These are phyloP conservation scores for Triticum urartu DNA, from an alignment of 176 grass and related monocot species.

Conservation along the genomic window DNA sequence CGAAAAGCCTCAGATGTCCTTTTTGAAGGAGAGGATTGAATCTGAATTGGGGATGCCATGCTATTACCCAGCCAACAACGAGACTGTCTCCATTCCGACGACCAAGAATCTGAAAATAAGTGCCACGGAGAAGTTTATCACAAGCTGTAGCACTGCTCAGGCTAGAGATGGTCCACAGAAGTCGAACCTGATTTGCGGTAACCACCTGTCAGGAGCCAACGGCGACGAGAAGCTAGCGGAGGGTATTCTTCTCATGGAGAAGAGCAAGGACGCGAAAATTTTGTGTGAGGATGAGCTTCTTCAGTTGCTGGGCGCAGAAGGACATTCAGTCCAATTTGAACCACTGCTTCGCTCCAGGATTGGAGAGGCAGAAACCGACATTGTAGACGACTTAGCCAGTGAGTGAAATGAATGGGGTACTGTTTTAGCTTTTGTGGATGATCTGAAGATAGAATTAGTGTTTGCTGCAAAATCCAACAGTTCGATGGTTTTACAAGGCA, in stretches of 20 bases:
- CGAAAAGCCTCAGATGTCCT: constrained; percentile 92
- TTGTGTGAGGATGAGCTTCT: constrained; percentile 65
- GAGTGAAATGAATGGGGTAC: not conserved
- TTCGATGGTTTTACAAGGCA: no score
- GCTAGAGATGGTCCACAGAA: constrained; percentile 18
- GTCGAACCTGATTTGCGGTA: not conserved
- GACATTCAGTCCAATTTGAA: constrained; percentile 53
- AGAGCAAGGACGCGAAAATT: constrained; percentile 54
- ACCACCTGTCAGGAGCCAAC: constrained; percentile 6
- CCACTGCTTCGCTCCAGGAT: constrained; percentile 31
- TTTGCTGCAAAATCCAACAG: not conserved
- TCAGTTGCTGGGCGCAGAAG: constrained; percentile 41
- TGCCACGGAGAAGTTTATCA: constrained; percentile 67
- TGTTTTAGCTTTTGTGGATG: not conserved
- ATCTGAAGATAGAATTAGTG: not conserved
- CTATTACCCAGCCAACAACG: constrained; percentile 81
- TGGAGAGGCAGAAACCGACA: not conserved
- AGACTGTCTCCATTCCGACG: constrained; percentile 55
- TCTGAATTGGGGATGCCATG: constrained; percentile 72
- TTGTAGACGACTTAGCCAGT: not conserved
- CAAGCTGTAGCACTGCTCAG: constrained; percentile 33
- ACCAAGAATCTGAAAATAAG: constrained; percentile 50
- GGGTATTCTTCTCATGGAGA: constrained; percentile 79
- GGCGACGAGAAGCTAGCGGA: not conserved
- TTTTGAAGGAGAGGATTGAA: constrained; percentile 70